These are phyloP conservation scores for Colletotrichum paranaense DNA, from an alignment of 2,329 filamentous ascomycete genomes.

Conservation along the genomic window DNA sequence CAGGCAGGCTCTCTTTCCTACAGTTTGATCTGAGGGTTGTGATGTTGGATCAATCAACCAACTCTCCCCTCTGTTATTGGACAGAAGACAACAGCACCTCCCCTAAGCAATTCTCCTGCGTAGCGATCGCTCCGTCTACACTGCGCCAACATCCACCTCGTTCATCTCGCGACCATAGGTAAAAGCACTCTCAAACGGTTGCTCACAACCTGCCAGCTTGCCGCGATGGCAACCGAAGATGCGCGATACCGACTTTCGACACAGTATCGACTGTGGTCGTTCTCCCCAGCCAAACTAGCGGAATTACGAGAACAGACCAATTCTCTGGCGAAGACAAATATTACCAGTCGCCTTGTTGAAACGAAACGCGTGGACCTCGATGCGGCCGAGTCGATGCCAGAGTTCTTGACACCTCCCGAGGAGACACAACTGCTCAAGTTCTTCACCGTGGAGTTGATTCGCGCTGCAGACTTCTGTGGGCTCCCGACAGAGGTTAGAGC, in stretches of 20 bases:
- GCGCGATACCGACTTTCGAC: slow-evolving; percentile 89
- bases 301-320: slow-evolving; percentile 84
- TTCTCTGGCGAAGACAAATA: slow-evolving; percentile 74
- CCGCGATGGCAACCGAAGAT: slow-evolving; percentile 82
- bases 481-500: slow-evolving; percentile 59
- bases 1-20: too few relatives aligned
- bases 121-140: not conserved
- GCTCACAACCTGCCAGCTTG: not conserved
- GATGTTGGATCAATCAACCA: not conserved
- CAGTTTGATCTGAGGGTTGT: not conserved
- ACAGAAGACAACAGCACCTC: not conserved
- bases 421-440: slow-evolving; percentile 85
- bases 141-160: not conserved
- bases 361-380: slow-evolving; percentile 39
- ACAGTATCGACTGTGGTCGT: slow-evolving; percentile 94
- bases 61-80: not conserved
- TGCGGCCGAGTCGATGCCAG: slow-evolving; percentile 60
- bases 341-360: slow-evolving; percentile 65
- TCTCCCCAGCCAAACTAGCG: slow-evolving; percentile 77
- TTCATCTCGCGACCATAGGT: too few relatives aligned
- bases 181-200: not conserved
- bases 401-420: slow-evolving; percentile 85
- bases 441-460: slow-evolving; percentile 72
- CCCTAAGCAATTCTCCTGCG: not conserved
- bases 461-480: slow-evolving; percentile 65